phyloP scores from a whole-genome alignment of 2,329 filamentous ascomycete genomes.

The Botrytis tulipae region DNA sequence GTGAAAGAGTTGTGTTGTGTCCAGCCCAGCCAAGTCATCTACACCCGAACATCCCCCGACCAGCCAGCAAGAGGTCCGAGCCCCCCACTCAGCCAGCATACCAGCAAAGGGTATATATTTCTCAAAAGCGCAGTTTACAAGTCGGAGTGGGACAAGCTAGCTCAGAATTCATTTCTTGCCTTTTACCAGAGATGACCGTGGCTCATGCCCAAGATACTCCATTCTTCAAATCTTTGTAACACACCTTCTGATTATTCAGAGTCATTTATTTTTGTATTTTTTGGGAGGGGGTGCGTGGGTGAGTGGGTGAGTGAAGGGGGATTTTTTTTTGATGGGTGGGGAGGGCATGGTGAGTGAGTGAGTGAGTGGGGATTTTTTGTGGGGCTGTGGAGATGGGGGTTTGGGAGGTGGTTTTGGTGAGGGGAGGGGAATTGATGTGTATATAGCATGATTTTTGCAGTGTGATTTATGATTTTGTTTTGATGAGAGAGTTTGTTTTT shows the following conservation, averaged over 20 bases:
- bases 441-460: too few species aligned
- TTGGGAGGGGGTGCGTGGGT: background rate
- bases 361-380: background rate
- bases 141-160: constrained; percentile 41
- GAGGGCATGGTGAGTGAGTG: background rate
- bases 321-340: background rate
- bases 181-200: constrained; percentile 44
- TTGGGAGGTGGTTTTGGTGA: background rate
- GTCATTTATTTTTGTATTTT: constrained; percentile 23
- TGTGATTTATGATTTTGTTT: background rate
- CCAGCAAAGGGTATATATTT: constrained; percentile 19
- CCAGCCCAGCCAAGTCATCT: too few species aligned
- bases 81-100: rapidly evolving
- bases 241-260: constrained; percentile 35
- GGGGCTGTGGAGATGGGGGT: background rate
- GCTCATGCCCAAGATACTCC: constrained; percentile 50
- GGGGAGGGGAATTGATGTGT: too few species aligned
- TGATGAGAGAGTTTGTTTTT: background rate
- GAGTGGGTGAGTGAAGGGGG: rapidly evolving
- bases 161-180: constrained; percentile 42
- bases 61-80: background rate
- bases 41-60: background rate
- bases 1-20: too few species aligned
- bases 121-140: background rate
- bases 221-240: constrained; percentile 53